Base-by-base conservation (phyloP, 495 filamentous ascomycete species). In the Mytilinidion resinicola region DNA sequence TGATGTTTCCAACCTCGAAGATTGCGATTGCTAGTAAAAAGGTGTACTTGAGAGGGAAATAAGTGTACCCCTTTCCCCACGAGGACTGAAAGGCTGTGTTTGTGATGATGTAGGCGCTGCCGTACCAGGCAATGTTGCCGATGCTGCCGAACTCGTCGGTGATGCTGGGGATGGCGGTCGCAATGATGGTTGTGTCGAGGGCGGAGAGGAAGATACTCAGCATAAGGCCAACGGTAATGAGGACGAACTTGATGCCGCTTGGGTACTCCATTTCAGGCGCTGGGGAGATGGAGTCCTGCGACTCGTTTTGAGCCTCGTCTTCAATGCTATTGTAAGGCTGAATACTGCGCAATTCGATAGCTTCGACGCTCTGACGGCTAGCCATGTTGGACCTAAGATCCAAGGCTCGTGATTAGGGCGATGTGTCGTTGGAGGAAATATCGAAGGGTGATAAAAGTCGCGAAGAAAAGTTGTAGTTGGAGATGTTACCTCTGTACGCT, bases 21-120 rank as follows among this genome's bases (percentile, higher is more conserved):
- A 57, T 20, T 30, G 53, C 14, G 17, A 65, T 53, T 2, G 52
- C n/a, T 8, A 35, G 17, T 34, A 65, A 21, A 34, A 56, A 75
- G 1, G 66, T 62, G 10, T 42, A 15, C 68, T 83, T 84, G 39
- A 82, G 64, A 15, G 62, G 64, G 61, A 81, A 82, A 63, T 76
- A 77, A 52, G 74, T 78, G 71, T 81, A 84, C 1, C 71, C 57
- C 35, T 78, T 80, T 39, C 80, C 80, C 66, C 75, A 80, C 0
- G 66, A 59, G 0, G 79, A 76, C 65, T 82, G 79, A 50, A 81
- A 77, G 0, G 76, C 73, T 20, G 73, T 80, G 47, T 77, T 65
- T 39, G 76, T 78, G 6, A 84, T 63, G 48, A 84, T 77, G 66
- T 77, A 83, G 10, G 80, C 75, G 4, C 75, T 68, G n/a, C 78